Base-by-base conservation (phyloP, 2,329 filamentous ascomycete species). In the Claviceps sp. region DNA sequence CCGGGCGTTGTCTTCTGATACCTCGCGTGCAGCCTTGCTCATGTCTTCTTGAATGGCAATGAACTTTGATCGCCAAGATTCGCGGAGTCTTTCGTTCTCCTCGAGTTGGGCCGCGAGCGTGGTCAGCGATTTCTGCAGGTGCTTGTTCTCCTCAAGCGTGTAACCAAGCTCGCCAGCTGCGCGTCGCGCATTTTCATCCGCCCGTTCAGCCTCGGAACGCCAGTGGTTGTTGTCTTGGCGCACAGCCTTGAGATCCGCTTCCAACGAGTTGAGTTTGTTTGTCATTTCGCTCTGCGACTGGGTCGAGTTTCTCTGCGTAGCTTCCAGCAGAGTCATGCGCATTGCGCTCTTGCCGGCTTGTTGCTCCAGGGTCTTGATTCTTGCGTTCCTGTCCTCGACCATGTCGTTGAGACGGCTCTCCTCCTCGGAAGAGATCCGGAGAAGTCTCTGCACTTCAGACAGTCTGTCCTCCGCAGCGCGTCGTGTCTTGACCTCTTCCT, bases 41-140 rank as follows among this genome's bases (percentile, higher is more conserved):
- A 97, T 91, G 59, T 96, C 88, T 56, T 88, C 80, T 67, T 97
- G 90, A 40, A 98, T 73, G 54, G 82, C 82, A 59, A 91, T 80
- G 61, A 96, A 86, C 67, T 93, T 95, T 64, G 75, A 74, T 58
- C 88, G 84, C 79, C 94, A 90, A 54, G 77, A 82, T 64, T 95
- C 88, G 53, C 89, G 84, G 53, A 94, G 79, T 56, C 85, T 82
- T 62, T 90, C 82, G 61, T 88, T 91, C 69, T 95, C 90, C 61
- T 93, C 83, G 43, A 93, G 79, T 63, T 95, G 89, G 45, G 78
- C 78, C 55, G 83, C 81, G 51, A 95, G 75, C 22, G 82, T 83
- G 55, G 83, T 80, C 53, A 95, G 80, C 34, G 83, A 82, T 62
- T 79, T 82, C 59, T 83, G 82, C 52, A 96, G 73, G 57, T 85